A percentile compares a stretch with the other conserved stretches of the same genome.
These are phyloP conservation scores for Botryotinia calthae DNA, from an alignment of 2,329 filamentous ascomycete species.

Conservation along the genomic window DNA sequence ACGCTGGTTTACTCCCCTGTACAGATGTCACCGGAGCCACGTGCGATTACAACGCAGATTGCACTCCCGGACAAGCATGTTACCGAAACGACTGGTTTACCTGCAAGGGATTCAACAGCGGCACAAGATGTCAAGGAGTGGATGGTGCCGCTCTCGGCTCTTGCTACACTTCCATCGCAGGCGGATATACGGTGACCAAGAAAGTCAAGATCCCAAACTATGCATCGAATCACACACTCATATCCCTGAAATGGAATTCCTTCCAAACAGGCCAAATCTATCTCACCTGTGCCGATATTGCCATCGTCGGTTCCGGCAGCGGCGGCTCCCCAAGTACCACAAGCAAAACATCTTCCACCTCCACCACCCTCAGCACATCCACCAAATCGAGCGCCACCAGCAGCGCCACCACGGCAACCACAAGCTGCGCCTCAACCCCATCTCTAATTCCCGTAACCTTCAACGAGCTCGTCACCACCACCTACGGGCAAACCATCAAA, in stretches of 20 bases:
- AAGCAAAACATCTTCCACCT: constrained; percentile 16
- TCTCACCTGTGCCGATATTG: constrained; percentile 52
- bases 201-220: constrained; percentile 25
- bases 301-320: constrained; percentile 38
- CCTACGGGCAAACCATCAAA: constrained; percentile 62
- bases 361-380: constrained; percentile 20
- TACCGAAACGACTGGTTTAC: constrained; percentile 55
- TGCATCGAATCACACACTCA: constrained; percentile 49
- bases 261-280: constrained; percentile 55
- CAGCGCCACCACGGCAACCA: constrained; percentile 38
- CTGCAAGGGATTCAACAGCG: constrained; percentile 46
- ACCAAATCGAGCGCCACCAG: constrained; percentile 3
- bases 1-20: constrained; percentile 47
- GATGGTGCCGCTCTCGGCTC: not conserved
- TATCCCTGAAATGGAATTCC: constrained; percentile 54
- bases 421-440: constrained; percentile 41
- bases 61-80: constrained; percentile 45
- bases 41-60: constrained; percentile 51
- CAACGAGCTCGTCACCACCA: constrained; percentile 55
- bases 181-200: not conserved
- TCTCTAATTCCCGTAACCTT: constrained; percentile 61
- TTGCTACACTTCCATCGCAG: not conserved
- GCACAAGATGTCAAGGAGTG: constrained; percentile 34
- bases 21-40: constrained; percentile 50
- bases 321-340: constrained; percentile 21